These are phyloP conservation scores for Neoascochyta sp. DNA, from an alignment of 2,329 filamentous ascomycete genomes.

Conservation along the genomic window DNA sequence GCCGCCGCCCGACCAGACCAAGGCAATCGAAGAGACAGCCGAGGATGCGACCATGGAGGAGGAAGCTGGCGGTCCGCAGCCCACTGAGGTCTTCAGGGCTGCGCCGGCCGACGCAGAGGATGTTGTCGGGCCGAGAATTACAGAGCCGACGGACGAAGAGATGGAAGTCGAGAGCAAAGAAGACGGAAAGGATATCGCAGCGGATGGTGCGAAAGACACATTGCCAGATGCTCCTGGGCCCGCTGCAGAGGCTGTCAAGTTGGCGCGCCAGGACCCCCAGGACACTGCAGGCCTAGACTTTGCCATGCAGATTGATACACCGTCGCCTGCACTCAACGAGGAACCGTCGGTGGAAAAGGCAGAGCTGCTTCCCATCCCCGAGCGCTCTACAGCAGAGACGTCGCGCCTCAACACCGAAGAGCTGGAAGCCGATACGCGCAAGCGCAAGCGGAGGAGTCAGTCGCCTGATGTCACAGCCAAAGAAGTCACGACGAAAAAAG, in stretches of 20 bases:
- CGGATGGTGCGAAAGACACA: no score
- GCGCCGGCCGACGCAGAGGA: conserved; percentile 16
- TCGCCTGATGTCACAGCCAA: conserved; percentile 36
- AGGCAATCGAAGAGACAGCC: conserved; percentile 11
- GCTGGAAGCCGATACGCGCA: conserved; percentile 37
- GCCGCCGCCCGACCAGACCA: conserved; percentile 11
- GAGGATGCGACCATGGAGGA: conserved; percentile 16
- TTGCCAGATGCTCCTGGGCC: conserved; percentile 20
- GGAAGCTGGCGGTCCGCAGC: conserved; percentile 16
- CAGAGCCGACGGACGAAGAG: conserved; percentile 15
- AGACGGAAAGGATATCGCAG: conserved; percentile 1
- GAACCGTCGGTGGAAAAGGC: conserved; percentile 32
- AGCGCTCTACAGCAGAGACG: conserved; percentile 27
- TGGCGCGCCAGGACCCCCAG: conserved; percentile 8
- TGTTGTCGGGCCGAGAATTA: conserved; percentile 15
- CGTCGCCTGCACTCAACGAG: conserved; percentile 23
- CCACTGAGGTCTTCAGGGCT: conserved; percentile 10
- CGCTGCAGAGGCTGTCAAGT: conserved; percentile 19
- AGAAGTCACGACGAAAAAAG: conserved; percentile 44
- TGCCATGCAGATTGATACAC: conserved; percentile 9
- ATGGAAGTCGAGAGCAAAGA: conserved; percentile 5
- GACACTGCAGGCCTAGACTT: conserved; percentile 6
- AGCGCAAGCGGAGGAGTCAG: conserved; percentile 42
- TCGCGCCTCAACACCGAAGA: conserved; percentile 38
- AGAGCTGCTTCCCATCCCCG: conserved; percentile 23